Base-by-base conservation (phyloP, 257 asterid genomes). In the Gentiana dahurica region DNA sequence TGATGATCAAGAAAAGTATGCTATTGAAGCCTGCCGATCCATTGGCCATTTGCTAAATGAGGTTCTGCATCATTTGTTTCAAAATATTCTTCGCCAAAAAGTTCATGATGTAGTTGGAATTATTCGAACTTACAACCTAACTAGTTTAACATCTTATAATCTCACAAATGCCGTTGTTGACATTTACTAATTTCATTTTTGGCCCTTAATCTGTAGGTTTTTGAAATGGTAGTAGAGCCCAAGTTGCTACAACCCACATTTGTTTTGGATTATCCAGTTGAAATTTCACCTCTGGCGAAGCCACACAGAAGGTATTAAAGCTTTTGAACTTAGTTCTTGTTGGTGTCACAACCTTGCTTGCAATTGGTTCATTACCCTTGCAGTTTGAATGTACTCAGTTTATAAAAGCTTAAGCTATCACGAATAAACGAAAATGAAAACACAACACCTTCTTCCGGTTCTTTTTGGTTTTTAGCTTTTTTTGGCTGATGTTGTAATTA, bases 261-360 rank as follows among this genome's bases (percentile, higher is more conserved):
- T 70, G 98, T 92, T 49, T 68, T 92, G 93, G 98, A 92, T 67
- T 92, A 92, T 73, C 98, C 98, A 1, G 65, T 92, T 58, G 97
- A 88, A 81, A 84, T 85, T 72, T 92, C 98, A 36, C 98, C 98
- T 33, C 83, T 92, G 11, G 97, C 98, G 77, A 92, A 92, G 71
- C 98, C 95, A 10, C 97, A 88, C 65, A 77, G 97, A 80, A 85
- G 95, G 98, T 90, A 65, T 11, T 8, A 8, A 11, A 8, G 48
- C 34, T 60, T 49, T 33, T 39, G 45, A 5, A 39, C 4, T 39
- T 4, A 39, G 45, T 39, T 39, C 45, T 15, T 15, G 24, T 15
- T 15, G 24, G 24, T 15, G 24, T 15, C 45, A 5, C 45, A 39
- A 39, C 45, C 45, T 39, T 39, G 8, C 45, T 8, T 39, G 45